Conservation (phyloP, 768 basidiomycete genomes). For the Russula virescens region DNA sequence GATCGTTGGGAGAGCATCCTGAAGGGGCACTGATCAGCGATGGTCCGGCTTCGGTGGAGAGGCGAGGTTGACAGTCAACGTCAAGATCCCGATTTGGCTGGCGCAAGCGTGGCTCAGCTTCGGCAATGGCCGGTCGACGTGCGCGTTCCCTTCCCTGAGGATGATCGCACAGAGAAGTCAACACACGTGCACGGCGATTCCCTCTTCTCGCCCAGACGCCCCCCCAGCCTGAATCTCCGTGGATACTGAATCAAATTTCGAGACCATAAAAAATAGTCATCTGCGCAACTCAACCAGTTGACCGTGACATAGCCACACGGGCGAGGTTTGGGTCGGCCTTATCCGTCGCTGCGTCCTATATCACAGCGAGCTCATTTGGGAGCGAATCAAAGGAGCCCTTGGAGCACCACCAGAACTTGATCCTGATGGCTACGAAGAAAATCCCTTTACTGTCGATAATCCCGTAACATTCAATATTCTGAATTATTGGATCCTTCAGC, state of each 20-base stretch:
- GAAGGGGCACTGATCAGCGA: too few species aligned
- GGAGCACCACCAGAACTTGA: conserved; percentile 85
- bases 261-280: conserved; percentile 70
- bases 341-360: conserved; percentile 70
- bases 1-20: too few species aligned
- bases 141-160: too few species aligned
- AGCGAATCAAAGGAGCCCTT: conserved; percentile 79
- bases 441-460: conserved; percentile 8
- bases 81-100: too few species aligned
- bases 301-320: conserved; percentile 58
- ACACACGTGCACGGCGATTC: too few species aligned
- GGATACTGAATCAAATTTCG: conserved; percentile 30
- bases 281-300: conserved; percentile 56
- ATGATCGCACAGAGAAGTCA: conserved; percentile 78
- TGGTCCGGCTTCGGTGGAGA: too few species aligned
- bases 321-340: conserved; percentile 66
- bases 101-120: too few species aligned
- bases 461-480: conserved; percentile 9
- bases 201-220: conserved; percentile 58
- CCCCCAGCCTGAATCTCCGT: conserved; percentile 27
- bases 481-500: conserved; percentile 3
- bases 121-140: too few species aligned
- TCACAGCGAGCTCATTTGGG: conserved; percentile 86
- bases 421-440: conserved; percentile 41
- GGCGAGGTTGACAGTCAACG: too few species aligned